phyloP scores from a whole-genome alignment of 1,284 basidiomycete genomes.

The Phellopilus nigrolimitatus region DNA sequence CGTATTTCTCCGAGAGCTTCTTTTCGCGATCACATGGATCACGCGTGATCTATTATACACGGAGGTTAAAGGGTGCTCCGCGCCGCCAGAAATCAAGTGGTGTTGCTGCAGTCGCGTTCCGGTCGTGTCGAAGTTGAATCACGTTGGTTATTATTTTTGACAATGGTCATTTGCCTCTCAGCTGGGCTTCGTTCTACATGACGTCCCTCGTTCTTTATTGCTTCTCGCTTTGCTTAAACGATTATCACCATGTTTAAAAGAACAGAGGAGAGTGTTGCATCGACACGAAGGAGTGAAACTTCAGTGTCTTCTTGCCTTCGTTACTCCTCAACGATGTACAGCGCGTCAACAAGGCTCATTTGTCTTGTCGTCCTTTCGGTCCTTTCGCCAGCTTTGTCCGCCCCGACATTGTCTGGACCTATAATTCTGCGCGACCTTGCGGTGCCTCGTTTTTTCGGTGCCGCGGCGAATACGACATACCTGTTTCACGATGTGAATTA shows the following conservation, averaged over 20 bases:
- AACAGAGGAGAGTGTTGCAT: too few relatives aligned
- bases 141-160: background rate
- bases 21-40: too few relatives aligned
- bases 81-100: too few relatives aligned
- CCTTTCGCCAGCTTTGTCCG: background rate
- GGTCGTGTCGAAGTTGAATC: too few relatives aligned
- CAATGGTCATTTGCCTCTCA: background rate
- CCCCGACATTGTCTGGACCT: background rate
- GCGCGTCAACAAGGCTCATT: background rate
- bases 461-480: conserved; percentile 19
- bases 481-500: conserved; percentile 17
- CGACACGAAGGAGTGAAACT: too few relatives aligned
- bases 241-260: background rate
- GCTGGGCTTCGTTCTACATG: background rate
- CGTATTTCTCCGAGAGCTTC: too few relatives aligned
- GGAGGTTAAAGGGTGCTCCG: too few relatives aligned
- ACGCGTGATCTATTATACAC: too few relatives aligned
- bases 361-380: background rate
- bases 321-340: background rate
- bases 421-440: conserved; percentile 18
- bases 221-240: too few relatives aligned
- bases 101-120: too few relatives aligned
- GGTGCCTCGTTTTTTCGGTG: conserved; percentile 15
- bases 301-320: background rate
- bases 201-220: background rate